Evolutionary conservation across 768 basidiomycete species (phyloP).

Genomic region (Lactarius indigo): DNA sequence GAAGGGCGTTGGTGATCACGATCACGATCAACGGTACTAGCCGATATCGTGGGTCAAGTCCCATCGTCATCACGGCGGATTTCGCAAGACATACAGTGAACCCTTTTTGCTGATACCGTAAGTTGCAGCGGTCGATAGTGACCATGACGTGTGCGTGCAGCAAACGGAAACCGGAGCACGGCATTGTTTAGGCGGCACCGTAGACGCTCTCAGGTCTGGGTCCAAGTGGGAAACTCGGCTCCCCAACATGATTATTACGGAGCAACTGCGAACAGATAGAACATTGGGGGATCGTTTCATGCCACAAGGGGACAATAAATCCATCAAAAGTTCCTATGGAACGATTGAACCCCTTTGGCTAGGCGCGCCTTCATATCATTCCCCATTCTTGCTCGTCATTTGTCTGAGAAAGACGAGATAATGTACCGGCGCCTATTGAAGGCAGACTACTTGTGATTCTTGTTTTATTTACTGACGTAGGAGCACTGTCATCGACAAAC

Average conservation of each 20-base stretch:
- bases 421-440: background rate
- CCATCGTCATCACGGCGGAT: background rate
- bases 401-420: background rate
- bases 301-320: constrained; percentile 1
- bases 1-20: background rate
- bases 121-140: background rate
- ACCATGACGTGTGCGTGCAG: background rate
- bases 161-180: background rate
- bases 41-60: background rate
- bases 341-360: background rate
- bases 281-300: background rate
- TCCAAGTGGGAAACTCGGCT: background rate
- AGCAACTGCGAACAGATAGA: background rate
- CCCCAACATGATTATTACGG: background rate
- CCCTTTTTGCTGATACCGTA: background rate
- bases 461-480: background rate
- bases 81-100: background rate
- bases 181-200: background rate
- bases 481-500: background rate
- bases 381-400: background rate
- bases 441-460: background rate
- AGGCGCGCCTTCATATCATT: background rate
- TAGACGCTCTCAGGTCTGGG: background rate
- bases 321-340: background rate
- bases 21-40: background rate